Percentiles rank a stretch among this genome's conserved stretches.
These are phyloP conservation scores for Cryoendolithus antarcticus DNA, from an alignment of 2,329 filamentous ascomycete species.

Conservation along the genomic window DNA sequence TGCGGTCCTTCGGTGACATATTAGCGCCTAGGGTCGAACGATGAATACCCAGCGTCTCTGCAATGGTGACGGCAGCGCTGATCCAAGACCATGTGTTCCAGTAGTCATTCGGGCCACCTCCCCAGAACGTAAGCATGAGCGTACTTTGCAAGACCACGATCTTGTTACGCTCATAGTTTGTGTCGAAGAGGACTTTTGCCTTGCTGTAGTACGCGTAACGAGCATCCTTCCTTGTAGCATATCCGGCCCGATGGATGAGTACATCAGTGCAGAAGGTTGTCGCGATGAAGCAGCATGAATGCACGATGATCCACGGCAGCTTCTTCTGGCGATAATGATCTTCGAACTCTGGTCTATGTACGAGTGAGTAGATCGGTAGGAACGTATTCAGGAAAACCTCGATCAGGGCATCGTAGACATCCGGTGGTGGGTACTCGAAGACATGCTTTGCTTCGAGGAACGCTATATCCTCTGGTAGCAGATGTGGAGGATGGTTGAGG, in stretches of 20 bases:
- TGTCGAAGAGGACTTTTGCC: constrained; percentile 12
- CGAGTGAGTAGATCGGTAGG: constrained; percentile 1
- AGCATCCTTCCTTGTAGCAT: neutral
- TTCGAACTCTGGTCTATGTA: constrained; percentile 2
- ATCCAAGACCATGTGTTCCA: constrained; percentile 14
- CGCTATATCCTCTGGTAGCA: constrained; percentile 1
- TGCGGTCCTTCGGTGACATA: constrained; percentile 8
- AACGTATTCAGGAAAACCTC: constrained; percentile 2
- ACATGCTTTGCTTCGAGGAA: constrained; percentile 2
- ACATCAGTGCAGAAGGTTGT: constrained; percentile 3
- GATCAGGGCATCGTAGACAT: neutral
- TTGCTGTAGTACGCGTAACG: constrained; percentile 2
- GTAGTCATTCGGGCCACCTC: constrained; percentile 10
- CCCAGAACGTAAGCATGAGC: constrained; percentile 12
- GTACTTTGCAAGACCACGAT: constrained; percentile 11
- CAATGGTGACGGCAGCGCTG: constrained; percentile 12
- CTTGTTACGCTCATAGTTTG: constrained; percentile 12
- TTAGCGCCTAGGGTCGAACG: constrained; percentile 7
- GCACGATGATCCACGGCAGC: constrained; percentile 3
- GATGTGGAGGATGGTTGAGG: constrained; percentile 1
- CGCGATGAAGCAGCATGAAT: constrained; percentile 1
- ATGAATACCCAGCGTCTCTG: constrained; percentile 13
- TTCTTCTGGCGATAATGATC: neutral
- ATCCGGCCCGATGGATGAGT: constrained; percentile 1
- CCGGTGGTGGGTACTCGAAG: neutral